A percentile compares a stretch with the other conserved stretches of the same genome.
Conservation (phyloP, 306 rosid species). For the Quercus suber region DNA sequence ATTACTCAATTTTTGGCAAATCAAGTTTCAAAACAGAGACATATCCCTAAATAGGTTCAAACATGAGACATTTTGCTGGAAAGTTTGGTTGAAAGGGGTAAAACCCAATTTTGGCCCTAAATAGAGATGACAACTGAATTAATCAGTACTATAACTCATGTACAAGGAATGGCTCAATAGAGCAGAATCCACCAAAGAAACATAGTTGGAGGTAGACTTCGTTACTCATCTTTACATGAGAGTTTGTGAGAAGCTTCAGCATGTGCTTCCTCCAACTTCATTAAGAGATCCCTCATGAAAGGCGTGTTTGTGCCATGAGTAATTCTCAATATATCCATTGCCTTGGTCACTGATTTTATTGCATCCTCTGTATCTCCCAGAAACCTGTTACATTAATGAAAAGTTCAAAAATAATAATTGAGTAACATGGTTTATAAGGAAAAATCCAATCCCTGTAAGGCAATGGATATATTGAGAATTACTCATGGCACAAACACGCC, state of each 20-base stretch:
- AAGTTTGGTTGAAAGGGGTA: too few relatives aligned
- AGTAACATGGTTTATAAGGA: neutral
- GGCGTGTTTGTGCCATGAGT: conserved; percentile 78
- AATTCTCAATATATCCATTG: conserved; percentile 62
- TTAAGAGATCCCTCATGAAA: conserved; percentile 67
- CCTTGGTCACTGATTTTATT: conserved; percentile 60
- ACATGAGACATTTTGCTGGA: too few relatives aligned
- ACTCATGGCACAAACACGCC: conserved; percentile 78
- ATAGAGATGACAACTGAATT: neutral
- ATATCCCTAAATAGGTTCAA: too few relatives aligned
- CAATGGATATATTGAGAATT: conserved; percentile 62
- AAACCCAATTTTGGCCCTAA: too few relatives aligned
- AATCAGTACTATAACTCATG: neutral
- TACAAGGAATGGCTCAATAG: neutral
- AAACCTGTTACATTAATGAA: conserved; percentile 42
- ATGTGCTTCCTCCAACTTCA: conserved; percentile 85
- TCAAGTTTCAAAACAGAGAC: too few relatives aligned
- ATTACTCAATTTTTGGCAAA: too few relatives aligned
- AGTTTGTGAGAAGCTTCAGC: conserved; percentile 73
- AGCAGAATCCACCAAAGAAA: neutral
- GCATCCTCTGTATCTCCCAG: conserved; percentile 64
- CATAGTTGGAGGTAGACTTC: neutral
- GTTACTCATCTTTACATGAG: conserved; percentile 36
- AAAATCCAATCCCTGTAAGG: conserved; percentile 38
- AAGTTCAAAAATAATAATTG: neutral